These are phyloP conservation scores for Trichocladium uniseriatum DNA, from an alignment of 495 filamentous ascomycete species.

Conservation along the genomic window DNA sequence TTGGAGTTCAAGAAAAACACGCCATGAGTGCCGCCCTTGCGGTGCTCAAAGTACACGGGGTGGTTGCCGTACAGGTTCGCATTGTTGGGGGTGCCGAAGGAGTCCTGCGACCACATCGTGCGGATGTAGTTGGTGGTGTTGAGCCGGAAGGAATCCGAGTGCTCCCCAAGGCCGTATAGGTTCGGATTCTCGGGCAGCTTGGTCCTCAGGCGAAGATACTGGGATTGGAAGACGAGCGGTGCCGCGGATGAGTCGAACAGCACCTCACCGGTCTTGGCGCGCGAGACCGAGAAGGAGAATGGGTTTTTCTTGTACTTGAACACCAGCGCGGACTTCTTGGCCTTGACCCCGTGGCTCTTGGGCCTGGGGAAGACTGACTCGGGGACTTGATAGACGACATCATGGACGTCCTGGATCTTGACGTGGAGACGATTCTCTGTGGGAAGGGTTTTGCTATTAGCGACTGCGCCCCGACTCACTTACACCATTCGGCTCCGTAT, in stretches of 20 bases:
- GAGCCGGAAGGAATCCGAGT: conserved; percentile 62
- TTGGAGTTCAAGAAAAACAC: conserved; percentile 78
- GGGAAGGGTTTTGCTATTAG: not conserved
- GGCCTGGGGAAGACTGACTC: conserved; percentile 61
- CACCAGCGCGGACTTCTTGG: conserved; percentile 42
- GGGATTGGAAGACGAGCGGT: conserved; percentile 65
- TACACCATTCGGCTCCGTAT: too few species aligned
- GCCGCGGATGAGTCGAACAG: conserved; percentile 69
- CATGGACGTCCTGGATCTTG: conserved; percentile 67
- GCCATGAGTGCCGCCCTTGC: conserved; percentile 61
- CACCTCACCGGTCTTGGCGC: conserved; percentile 53
- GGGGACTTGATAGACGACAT: conserved; percentile 72
- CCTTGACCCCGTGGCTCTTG: conserved; percentile 13
- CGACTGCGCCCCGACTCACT: too few species aligned
- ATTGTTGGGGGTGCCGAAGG: conserved; percentile 42
- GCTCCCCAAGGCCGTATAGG: conserved; percentile 74
- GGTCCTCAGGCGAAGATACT: conserved; percentile 67
- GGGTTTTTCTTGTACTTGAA: conserved; percentile 59
- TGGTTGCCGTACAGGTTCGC: conserved; percentile 79
- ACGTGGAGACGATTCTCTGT: conserved; percentile 70
- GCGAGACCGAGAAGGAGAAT: conserved; percentile 68
- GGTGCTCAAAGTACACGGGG: conserved; percentile 77
- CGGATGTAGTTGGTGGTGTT: conserved; percentile 66
- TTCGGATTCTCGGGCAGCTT: conserved; percentile 58
- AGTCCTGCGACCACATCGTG: conserved; percentile 72